These are phyloP conservation scores for Darksidea phi DNA, from an alignment of 495 filamentous ascomycete species.

Conservation along the genomic window DNA sequence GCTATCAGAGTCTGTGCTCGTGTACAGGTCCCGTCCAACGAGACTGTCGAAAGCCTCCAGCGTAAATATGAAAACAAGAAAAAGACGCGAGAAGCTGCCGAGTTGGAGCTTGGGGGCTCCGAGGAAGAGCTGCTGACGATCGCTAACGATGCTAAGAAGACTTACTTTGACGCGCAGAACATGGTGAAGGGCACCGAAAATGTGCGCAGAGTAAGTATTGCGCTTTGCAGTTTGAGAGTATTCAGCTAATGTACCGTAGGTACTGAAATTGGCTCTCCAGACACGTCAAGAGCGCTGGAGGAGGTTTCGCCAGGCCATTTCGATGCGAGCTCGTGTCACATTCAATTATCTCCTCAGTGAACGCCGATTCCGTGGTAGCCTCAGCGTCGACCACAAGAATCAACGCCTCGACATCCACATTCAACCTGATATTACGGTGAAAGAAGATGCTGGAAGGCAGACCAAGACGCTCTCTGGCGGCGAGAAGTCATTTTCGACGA, in stretches of 20 bases:
- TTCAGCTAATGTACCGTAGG: slow-evolving; percentile 39
- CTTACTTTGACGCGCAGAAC: slow-evolving; percentile 47
- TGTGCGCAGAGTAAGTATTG: slow-evolving; percentile 51
- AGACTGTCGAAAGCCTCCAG: slow-evolving; percentile 63
- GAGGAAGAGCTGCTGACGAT: slow-evolving; percentile 63
- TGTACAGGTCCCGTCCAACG: slow-evolving; percentile 65
- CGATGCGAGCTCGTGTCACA: slow-evolving; percentile 74
- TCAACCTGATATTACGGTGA: slow-evolving; percentile 73
- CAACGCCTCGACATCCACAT: slow-evolving; percentile 74
- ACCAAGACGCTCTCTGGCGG: slow-evolving; percentile 92
- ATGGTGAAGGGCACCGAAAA: slow-evolving; percentile 53
- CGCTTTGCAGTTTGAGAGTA: neutral
- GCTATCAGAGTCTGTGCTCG: slow-evolving; percentile 56
- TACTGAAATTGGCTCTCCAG: slow-evolving; percentile 64
- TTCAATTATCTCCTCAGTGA: slow-evolving; percentile 88
- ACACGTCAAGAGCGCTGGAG: slow-evolving; percentile 74
- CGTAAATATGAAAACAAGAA: slow-evolving; percentile 60
- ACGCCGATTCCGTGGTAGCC: slow-evolving; percentile 78
- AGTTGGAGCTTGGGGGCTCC: slow-evolving; percentile 61
- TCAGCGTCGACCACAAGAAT: slow-evolving; percentile 70
- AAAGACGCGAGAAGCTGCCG: slow-evolving; percentile 54
- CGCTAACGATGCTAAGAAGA: slow-evolving; percentile 47
- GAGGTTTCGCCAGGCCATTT: slow-evolving; percentile 78
- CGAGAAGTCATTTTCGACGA: slow-evolving; percentile 96
- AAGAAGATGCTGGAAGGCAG: slow-evolving; percentile 64